These are phyloP conservation scores for Calocera viscosa DNA, from an alignment of 768 basidiomycete genomes.

Conservation along the genomic window DNA sequence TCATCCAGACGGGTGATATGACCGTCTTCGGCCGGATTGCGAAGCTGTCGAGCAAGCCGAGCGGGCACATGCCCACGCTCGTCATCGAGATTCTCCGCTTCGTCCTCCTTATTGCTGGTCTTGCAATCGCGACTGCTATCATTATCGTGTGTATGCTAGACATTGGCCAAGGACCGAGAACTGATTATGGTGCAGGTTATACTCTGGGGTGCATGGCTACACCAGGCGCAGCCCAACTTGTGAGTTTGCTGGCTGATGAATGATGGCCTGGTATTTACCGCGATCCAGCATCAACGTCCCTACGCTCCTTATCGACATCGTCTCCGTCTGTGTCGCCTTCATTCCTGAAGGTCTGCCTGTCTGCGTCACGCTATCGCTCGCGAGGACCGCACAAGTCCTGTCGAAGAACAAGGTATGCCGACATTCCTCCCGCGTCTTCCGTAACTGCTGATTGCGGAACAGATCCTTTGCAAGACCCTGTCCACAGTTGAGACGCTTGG, in stretches of 20 bases:
- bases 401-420: constrained; percentile 37
- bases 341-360: constrained; percentile 39
- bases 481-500: constrained; percentile 58
- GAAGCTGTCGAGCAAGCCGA: constrained; percentile 38
- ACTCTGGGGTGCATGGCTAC: constrained; percentile 33
- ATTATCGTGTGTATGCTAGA: constrained; percentile 26
- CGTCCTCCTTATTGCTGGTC: constrained; percentile 38
- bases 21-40: constrained; percentile 47
- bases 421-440: constrained; percentile 29
- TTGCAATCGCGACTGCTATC: constrained; percentile 36
- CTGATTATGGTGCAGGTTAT: constrained; percentile 24
- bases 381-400: constrained; percentile 35
- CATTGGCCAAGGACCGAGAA: background rate
- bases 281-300: constrained; percentile 38
- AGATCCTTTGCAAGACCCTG: constrained; percentile 42
- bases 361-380: constrained; percentile 41
- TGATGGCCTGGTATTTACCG: constrained; percentile 11
- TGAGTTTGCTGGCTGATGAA: constrained; percentile 8
- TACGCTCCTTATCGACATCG: constrained; percentile 42
- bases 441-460: background rate
- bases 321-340: constrained; percentile 40
- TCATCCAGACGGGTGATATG: constrained; percentile 39
- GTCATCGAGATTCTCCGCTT: constrained; percentile 45
- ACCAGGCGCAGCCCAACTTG: constrained; percentile 16
- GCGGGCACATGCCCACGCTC: constrained; percentile 35